Conservation (phyloP, 1,284 basidiomycete species). For the Apiotrichum mycotoxinovorans region DNA sequence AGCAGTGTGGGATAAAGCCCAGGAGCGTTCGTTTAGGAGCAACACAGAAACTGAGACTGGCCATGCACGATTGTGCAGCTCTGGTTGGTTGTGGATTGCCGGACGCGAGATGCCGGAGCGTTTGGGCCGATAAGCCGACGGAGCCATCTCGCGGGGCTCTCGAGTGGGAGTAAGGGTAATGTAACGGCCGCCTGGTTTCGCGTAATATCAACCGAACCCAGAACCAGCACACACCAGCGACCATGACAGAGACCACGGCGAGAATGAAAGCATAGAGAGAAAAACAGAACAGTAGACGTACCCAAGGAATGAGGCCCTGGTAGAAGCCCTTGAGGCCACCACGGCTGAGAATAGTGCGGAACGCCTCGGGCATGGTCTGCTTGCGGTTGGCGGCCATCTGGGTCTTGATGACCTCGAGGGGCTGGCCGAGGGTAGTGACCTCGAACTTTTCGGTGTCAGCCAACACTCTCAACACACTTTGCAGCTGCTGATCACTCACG, state of each 20-base stretch:
- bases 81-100: neutral
- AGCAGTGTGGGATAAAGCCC: no score
- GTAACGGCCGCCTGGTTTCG: neutral
- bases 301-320: slow-evolving; percentile 99
- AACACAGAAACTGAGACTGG: neutral
- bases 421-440: slow-evolving; percentile 98
- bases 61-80: no score
- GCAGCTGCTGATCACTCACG: slow-evolving; percentile 55
- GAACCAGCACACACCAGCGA: neutral
- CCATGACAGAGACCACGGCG: neutral
- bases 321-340: slow-evolving; percentile 90
- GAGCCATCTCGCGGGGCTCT: neutral
- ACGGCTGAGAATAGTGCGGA: slow-evolving; percentile 82
- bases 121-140: neutral
- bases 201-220: no score
- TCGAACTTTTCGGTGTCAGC: slow-evolving; percentile 44
- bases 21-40: no score
- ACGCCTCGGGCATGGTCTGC: slow-evolving; percentile 84
- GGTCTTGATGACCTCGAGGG: slow-evolving; percentile 96
- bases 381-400: slow-evolving; percentile 94
- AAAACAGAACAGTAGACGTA: slow-evolving; percentile 33
- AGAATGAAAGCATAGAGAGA: neutral
- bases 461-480: neutral
- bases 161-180: neutral
- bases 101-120: slow-evolving; percentile 1